These are phyloP conservation scores for Pichia kudriavzevii DNA, from an alignment of 1,139 yeast genomes.

Conservation along the genomic window DNA sequence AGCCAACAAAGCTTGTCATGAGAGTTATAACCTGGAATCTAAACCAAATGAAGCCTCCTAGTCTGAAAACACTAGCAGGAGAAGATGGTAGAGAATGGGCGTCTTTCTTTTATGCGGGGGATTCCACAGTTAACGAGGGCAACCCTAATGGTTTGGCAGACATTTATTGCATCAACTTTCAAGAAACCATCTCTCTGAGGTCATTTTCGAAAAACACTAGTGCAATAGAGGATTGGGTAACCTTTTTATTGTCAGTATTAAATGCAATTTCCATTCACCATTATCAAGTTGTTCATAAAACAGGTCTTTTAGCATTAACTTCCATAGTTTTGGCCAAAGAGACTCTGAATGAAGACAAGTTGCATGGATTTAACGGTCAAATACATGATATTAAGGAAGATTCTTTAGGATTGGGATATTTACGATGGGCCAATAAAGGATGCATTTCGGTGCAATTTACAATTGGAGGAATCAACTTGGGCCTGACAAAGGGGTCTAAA, in stretches of 20 bases:
- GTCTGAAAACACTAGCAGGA: slow-evolving; percentile 8
- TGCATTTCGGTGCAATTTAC: slow-evolving; percentile 37
- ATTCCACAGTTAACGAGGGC: slow-evolving; percentile 19
- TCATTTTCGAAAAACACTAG: slow-evolving; percentile 37
- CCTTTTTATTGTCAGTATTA: slow-evolving; percentile 25
- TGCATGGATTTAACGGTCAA: slow-evolving; percentile 28
- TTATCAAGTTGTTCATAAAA: slow-evolving; percentile 31
- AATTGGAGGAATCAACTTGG: slow-evolving; percentile 21
- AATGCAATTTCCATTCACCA: slow-evolving; percentile 21
- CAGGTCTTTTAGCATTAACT: slow-evolving; percentile 44
- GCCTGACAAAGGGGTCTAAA: slow-evolving; percentile 1
- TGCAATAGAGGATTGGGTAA: slow-evolving; percentile 34
- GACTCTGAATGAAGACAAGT: neutral
- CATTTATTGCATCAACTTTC: slow-evolving; percentile 39
- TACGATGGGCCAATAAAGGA: slow-evolving; percentile 57
- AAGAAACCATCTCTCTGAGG: slow-evolving; percentile 45
- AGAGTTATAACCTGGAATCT: slow-evolving; percentile 41
- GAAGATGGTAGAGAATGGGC: slow-evolving; percentile 13
- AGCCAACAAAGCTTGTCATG: slow-evolving; percentile 10
- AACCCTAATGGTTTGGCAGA: slow-evolving; percentile 28
- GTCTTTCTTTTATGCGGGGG: slow-evolving; percentile 10
- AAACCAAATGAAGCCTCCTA: slow-evolving; percentile 32
- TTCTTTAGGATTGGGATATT: slow-evolving; percentile 47
- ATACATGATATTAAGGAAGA: slow-evolving; percentile 32
- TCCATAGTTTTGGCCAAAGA: slow-evolving; percentile 33